Conservation (phyloP, 176 grass and related monocot species). For the barley (Hordeum vulgare) region DNA sequence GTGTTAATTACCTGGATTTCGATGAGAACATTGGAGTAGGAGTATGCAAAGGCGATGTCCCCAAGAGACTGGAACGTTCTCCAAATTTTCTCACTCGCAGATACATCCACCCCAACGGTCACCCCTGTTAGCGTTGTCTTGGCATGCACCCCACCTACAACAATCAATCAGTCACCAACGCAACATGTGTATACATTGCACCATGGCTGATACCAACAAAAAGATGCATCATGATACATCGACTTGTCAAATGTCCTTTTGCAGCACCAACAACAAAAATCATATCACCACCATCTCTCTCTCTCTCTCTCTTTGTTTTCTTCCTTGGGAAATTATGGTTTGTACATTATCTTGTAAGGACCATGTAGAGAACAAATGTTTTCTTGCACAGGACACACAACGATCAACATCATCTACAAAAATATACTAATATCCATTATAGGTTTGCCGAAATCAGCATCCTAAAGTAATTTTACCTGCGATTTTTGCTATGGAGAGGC, state of each 20-base stretch:
- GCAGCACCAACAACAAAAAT: slow-evolving; percentile 1
- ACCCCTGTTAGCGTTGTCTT: slow-evolving; percentile 78
- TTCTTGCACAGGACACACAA: not conserved
- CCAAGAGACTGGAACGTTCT: slow-evolving; percentile 89
- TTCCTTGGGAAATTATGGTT: not conserved
- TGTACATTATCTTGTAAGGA: not conserved
- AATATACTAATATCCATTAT: not conserved
- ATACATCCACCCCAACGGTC: slow-evolving; percentile 66
- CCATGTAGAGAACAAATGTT: not conserved
- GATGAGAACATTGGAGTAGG: slow-evolving; percentile 97
- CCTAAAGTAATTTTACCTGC: slow-evolving; percentile 23
- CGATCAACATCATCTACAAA: not conserved
- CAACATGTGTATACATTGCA: slow-evolving; percentile 8
- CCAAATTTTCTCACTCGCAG: slow-evolving; percentile 72
- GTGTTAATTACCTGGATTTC: slow-evolving; percentile 68
- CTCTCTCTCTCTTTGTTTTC: not conserved
- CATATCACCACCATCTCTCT: not conserved
- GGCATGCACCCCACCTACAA: slow-evolving; percentile 43
- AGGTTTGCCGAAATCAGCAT: not conserved
- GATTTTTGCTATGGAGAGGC: slow-evolving; percentile 78
- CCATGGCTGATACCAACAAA: slow-evolving; percentile 15
- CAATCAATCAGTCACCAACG: not conserved
- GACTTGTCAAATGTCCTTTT: slow-evolving; percentile 18
- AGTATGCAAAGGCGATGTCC: slow-evolving; percentile 88
- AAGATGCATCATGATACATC: not conserved